Base-by-base conservation (phyloP, 352 stramenopile species). In the Peronosclerospora sorghi region DNA sequence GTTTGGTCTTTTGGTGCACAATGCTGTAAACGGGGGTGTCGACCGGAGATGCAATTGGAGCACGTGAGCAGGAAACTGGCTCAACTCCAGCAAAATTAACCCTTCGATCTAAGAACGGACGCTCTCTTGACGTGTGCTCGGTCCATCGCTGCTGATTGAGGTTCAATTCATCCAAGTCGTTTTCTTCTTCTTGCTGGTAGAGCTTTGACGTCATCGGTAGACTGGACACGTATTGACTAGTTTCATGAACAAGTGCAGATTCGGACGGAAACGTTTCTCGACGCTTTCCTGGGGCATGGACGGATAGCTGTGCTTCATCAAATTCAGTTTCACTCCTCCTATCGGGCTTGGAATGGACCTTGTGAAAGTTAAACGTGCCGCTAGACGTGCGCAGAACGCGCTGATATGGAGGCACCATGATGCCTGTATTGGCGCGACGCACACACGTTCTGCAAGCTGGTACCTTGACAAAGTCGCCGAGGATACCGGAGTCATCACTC, bases 391-490 rank as follows among this genome's bases (percentile, higher is more conserved):
- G 42, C 2, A 51, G 27, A 4, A 57, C 56, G 28, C 51, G 56
- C 24, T 61, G 18, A 23, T 61, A 46, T 9, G 51, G 56, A 2
- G 51, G 48, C 39, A 45, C 30, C 15, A 49, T 51, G 35, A 9
- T 43, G 29, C 62, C 60, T 4, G 57, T 64, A 38, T 62, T 73
- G 19, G 66, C 66, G 0, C 42, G 59, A 4, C 62, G 48, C 21
- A 77, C 62, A 44, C 66, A 77, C 3, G 41, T 45, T 17, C 47
- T 62, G 47, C 66, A 77, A 1, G 56, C 56, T 8, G 54, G 56
- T 30, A 73, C 55, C 32, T 73, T 77, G 8, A 56, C 30, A 15
- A 77, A 77, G n/a, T 56, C 44, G 14, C 66, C 66, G 5, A 77
- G 51, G 37, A 73, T 59, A n/a, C 62, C 59, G 5, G 56, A 30